Evolutionary conservation across 345 rosid genomes (phyloP).

Genomic region (Populus nigra): DNA sequence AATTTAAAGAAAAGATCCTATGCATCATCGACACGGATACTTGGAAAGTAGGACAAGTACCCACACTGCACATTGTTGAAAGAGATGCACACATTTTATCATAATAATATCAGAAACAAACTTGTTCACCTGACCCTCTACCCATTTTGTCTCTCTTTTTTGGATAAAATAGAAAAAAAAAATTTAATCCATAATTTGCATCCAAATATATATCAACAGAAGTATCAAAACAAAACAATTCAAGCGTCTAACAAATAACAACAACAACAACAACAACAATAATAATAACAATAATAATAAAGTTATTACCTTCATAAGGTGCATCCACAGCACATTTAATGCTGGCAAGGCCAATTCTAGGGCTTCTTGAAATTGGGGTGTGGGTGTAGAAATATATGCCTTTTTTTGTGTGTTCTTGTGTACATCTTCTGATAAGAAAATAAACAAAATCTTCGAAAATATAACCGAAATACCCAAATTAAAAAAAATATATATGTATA

Average conservation of each 20-base stretch:
- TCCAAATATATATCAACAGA: background rate
- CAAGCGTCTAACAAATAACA: background rate
- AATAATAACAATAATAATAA: background rate
- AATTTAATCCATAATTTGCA: too few relatives aligned
- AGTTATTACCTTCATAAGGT: conserved; percentile 63
- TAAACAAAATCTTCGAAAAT: background rate
- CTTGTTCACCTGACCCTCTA: too few relatives aligned
- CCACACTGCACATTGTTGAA: too few relatives aligned
- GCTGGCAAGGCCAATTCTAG: conserved; percentile 12
- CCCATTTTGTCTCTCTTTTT: too few relatives aligned
- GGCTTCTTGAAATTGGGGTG: conserved; percentile 32
- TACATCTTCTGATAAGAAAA: conserved; percentile 25
- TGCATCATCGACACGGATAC: too few relatives aligned
- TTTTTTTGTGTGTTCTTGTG: conserved; percentile 18
- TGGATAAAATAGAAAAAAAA: too few relatives aligned
- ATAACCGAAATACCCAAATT: background rate
- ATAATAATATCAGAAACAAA: too few relatives aligned
- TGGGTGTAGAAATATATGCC: conserved; percentile 15
- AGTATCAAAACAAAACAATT: conserved; percentile 1
- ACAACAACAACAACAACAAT: background rate
- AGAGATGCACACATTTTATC: too few relatives aligned
- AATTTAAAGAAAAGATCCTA: too few relatives aligned
- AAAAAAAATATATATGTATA: background rate
- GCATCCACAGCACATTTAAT: conserved; percentile 52
- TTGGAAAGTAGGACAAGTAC: too few relatives aligned